Percentiles rank a stretch among this genome's conserved stretches.
These are phyloP conservation scores for Beta corolliflora DNA, from an alignment of 179 eudicot species.

Conservation along the genomic window DNA sequence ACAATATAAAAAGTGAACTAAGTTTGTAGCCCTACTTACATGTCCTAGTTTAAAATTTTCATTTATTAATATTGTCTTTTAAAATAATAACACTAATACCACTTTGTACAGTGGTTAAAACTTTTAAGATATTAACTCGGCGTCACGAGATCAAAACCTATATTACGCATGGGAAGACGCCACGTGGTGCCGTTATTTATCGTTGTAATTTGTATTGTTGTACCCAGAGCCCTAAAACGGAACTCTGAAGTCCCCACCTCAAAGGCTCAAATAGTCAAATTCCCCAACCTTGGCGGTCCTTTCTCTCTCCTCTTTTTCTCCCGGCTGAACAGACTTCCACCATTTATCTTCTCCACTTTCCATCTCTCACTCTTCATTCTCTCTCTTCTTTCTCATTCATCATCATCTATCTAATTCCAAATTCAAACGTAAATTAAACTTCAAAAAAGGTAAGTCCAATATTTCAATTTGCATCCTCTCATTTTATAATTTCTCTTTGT, in stretches of 20 bases:
- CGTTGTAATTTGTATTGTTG: no score
- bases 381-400: background rate
- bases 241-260: background rate
- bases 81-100: no score
- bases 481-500: background rate
- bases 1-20: no score
- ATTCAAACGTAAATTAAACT: background rate
- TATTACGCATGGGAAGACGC: no score
- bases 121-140: no score
- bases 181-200: no score
- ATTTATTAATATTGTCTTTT: no score
- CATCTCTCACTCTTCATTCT: background rate
- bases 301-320: slow-evolving; percentile 1
- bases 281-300: slow-evolving; percentile 12
- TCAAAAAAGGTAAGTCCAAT: background rate
- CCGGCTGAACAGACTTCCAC: background rate
- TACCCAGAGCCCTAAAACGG: background rate
- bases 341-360: background rate
- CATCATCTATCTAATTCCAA: background rate
- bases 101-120: no score
- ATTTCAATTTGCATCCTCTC: background rate
- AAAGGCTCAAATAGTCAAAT: no score
- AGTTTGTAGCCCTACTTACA: no score
- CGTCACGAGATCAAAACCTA: no score
- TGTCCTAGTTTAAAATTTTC: no score